Percentiles rank a stretch among this genome's conserved stretches.
Conservation (phyloP, 768 basidiomycete genomes). For the Collybiopsis luxurians region DNA sequence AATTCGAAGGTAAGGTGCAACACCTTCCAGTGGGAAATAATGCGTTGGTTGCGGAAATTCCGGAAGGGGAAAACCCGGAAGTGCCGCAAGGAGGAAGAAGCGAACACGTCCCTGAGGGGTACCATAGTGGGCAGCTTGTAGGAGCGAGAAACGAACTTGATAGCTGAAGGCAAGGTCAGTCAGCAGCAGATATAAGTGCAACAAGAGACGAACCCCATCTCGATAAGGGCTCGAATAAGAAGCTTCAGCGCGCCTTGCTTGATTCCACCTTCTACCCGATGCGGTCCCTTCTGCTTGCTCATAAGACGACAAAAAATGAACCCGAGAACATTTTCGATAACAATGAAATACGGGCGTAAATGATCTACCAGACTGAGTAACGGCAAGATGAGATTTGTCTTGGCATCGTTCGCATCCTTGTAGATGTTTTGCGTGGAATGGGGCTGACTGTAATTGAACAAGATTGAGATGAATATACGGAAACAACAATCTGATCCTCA, state of each 20-base stretch:
- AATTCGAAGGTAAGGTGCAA: slow-evolving; percentile 47
- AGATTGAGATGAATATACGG: background rate
- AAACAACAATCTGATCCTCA: slow-evolving; percentile 19
- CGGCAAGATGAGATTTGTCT: slow-evolving; percentile 68
- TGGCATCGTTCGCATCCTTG: slow-evolving; percentile 61
- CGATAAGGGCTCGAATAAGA: slow-evolving; percentile 53
- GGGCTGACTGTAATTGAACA: slow-evolving; percentile 50
- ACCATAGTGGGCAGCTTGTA: slow-evolving; percentile 58
- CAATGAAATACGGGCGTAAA: slow-evolving; percentile 37
- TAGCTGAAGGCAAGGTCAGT: slow-evolving; percentile 40
- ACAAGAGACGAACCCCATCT: slow-evolving; percentile 69
- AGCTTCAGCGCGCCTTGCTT: slow-evolving; percentile 76
- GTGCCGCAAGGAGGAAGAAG: slow-evolving; percentile 52
- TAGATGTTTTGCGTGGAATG: slow-evolving; percentile 76
- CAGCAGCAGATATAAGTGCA: too few relatives aligned
- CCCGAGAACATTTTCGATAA: slow-evolving; percentile 55
- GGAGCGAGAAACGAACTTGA: slow-evolving; percentile 46
- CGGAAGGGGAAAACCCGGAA: slow-evolving; percentile 40
- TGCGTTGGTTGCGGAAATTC: slow-evolving; percentile 56
- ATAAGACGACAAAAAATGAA: slow-evolving; percentile 44
- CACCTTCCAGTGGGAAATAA: slow-evolving; percentile 40
- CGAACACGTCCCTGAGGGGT: slow-evolving; percentile 53
- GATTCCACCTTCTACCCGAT: slow-evolving; percentile 61
- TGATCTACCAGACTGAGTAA: slow-evolving; percentile 50
- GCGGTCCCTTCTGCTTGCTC: slow-evolving; percentile 32